Conservation (phyloP, 805 yeast genomes). For the Monosporozyma siamensis region DNA sequence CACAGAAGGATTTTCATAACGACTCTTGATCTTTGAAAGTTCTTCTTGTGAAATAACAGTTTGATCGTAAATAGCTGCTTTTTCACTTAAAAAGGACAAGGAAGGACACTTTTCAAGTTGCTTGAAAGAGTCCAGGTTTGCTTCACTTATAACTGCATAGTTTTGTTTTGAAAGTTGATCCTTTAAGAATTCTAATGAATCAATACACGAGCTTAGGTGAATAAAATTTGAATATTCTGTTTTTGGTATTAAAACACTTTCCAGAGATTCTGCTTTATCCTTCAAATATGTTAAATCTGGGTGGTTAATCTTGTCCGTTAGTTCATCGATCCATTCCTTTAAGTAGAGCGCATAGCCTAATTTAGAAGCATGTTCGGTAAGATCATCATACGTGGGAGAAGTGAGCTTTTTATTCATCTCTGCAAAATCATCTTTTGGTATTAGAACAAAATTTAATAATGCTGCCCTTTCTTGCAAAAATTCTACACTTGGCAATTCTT, state of each 20-base stretch:
- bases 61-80: conserved; percentile 13
- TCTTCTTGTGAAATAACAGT: conserved; percentile 15
- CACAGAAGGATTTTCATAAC: conserved; percentile 9
- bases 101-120: conserved; percentile 12
- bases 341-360: background rate
- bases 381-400: conserved; percentile 7
- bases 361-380: background rate
- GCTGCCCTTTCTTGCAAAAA: conserved; percentile 2
- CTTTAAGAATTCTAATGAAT: conserved; percentile 5
- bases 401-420: background rate
- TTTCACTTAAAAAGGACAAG: conserved; percentile 5
- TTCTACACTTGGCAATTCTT: conserved; percentile 13
- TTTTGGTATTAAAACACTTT: background rate
- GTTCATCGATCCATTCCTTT: background rate
- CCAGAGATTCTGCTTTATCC: conserved; percentile 14
- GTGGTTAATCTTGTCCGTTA: background rate
- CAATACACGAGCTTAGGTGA: background rate
- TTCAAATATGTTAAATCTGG: conserved; percentile 1
- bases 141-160: conserved; percentile 6
- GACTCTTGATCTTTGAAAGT: conserved; percentile 7
- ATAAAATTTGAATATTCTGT: background rate
- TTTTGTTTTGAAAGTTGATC: conserved; percentile 6
- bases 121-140: conserved; percentile 8
- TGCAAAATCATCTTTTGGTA: background rate
- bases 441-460: background rate